phyloP scores from a whole-genome alignment of 148 eudicot species.

The Nyssa sinensis region DNA sequence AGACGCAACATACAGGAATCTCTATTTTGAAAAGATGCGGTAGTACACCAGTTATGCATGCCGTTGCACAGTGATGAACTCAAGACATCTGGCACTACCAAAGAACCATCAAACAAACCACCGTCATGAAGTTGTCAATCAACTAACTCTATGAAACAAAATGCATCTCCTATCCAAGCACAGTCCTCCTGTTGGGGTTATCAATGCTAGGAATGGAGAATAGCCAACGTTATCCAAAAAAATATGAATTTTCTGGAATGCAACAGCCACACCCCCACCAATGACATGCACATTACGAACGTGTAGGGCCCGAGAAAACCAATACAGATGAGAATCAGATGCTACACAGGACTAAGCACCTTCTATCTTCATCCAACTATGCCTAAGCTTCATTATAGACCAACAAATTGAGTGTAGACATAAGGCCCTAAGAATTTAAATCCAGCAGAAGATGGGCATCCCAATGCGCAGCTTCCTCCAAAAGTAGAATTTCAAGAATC shows the following conservation, averaged over 20 bases:
- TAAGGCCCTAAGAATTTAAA: slow-evolving; percentile 2
- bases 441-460: slow-evolving; percentile 3
- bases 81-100: slow-evolving; percentile 9
- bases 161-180: background rate
- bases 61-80: background rate
- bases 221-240: background rate
- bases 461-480: background rate
- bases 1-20: slow-evolving; percentile 5
- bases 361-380: background rate
- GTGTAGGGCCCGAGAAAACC: background rate
- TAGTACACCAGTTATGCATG: background rate
- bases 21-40: slow-evolving; percentile 2
- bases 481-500: background rate
- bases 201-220: background rate
- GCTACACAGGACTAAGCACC: background rate
- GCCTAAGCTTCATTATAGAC: slow-evolving; percentile 1
- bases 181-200: slow-evolving; percentile 1
- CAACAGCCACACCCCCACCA: background rate
- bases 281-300: slow-evolving; percentile 5
- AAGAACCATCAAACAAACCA: slow-evolving; percentile 10
- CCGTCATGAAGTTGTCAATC: background rate
- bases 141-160: slow-evolving; percentile 2
- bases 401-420: slow-evolving; percentile 7
- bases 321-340: background rate
- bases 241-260: background rate